Evolutionary conservation across 176 grass and related monocot genomes (phyloP).

Genomic region (Bothriochloa decipiens): DNA sequence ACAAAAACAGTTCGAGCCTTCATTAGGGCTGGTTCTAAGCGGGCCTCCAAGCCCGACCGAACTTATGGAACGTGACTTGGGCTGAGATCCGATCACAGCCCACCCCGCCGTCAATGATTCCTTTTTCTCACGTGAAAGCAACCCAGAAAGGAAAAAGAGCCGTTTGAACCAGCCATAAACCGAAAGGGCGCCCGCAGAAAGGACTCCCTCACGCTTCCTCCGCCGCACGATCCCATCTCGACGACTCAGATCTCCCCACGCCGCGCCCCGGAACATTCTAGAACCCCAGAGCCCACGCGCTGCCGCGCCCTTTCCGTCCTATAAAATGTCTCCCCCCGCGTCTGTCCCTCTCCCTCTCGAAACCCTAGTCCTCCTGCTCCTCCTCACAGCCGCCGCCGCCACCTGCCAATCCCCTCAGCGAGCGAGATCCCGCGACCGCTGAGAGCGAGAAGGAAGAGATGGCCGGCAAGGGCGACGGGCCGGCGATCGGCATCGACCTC

Average conservation of each 20-base stretch:
- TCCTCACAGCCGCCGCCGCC: not conserved
- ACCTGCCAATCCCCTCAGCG: conserved; percentile 4
- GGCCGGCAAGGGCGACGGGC: conserved; percentile 74
- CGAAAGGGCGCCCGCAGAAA: conserved; percentile 5
- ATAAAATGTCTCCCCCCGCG: conserved; percentile 26
- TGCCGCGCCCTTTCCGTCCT: not conserved
- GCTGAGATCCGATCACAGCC: not conserved
- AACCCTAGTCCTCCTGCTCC: conserved; percentile 41
- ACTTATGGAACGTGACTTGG: not conserved
- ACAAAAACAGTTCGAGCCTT: too few species aligned
- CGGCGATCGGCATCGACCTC: conserved; percentile 94
- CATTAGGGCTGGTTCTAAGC: not conserved
- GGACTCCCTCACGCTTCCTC: not conserved
- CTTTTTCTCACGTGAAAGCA: not conserved
- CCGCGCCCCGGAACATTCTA: conserved; percentile 44
- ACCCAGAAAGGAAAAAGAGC: conserved; percentile 6
- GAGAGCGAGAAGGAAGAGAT: conserved; percentile 31
- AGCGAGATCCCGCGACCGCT: not conserved
- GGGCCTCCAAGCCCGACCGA: not conserved
- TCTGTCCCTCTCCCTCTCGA: not conserved
- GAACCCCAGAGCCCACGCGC: conserved; percentile 17
- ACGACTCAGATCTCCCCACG: not conserved
- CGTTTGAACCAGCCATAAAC: conserved; percentile 30
- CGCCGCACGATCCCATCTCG: conserved; percentile 16
- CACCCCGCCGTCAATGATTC: not conserved